Evolutionary conservation across 139 green algal species (phyloP), one percentile per base, ranked within the genome.

Genomic region (Limnomonas spitsbergensis): DNA sequence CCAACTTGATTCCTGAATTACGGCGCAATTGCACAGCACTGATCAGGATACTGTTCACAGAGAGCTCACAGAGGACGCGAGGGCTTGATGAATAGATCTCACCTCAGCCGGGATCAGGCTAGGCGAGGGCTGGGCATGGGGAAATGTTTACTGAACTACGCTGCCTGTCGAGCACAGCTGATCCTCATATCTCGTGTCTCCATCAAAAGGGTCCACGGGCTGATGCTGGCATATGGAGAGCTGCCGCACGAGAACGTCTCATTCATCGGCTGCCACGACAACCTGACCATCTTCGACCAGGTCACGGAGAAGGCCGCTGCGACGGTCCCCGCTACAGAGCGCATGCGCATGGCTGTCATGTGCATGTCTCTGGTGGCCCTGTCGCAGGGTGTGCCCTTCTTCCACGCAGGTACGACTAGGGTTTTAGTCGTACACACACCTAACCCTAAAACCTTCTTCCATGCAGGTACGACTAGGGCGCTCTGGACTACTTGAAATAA

Each of bases 191-290:
- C n/a, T n/a, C n/a, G n/a, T n/a, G n/a, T n/a, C n/a, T n/a, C n/a
- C n/a, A n/a, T n/a, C n/a, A n/a, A n/a, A n/a, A n/a, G 7, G 29
- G 56, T 34, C 68, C 78, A 47, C 20, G 71, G 39, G 3, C 78
- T 83, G 73, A 86, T 86, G 0, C 80, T 90, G 52, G 88, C 81
- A 4, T 95, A 95, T 70, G 84, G 88, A 36, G 66, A 32, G 2
- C 42, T 88, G 29, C 89, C 91, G 0, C 76, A 53, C 66, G 91
- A 97, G 77, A 90, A 93, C 67, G 89, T 98, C 31, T 88, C 92
- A 38, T 98, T 95, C 84, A 88, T 92, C 3, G 88, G 86, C 74
- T 96, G 93, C 76, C 94, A 98, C 80, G 94, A 98, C 84, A 96
- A 96, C 77, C 89, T 95, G 66, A 94, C 90, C 47, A 88, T 94